phyloP scores from a whole-genome alignment of 352 stramenopile species.

The Pythium grandisporangium region DNA sequence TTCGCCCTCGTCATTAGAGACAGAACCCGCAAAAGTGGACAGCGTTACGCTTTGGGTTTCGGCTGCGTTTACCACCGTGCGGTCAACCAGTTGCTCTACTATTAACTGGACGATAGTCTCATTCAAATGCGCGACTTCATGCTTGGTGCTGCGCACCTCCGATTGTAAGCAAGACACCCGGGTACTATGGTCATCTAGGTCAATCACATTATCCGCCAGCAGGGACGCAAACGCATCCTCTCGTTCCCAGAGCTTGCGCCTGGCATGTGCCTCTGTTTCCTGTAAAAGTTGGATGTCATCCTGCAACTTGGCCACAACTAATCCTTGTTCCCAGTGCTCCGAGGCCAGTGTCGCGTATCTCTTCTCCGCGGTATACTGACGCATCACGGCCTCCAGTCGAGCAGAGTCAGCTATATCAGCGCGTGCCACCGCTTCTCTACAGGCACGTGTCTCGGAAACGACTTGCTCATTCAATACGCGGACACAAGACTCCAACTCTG shows the following conservation, averaged over 20 bases:
- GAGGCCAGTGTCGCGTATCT: conserved; percentile 5
- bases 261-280: conserved; percentile 3
- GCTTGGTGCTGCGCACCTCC: conserved; percentile 5
- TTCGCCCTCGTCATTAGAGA: conserved; percentile 2
- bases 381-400: conserved; percentile 2
- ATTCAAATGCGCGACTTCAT: background rate
- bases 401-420: too few relatives aligned
- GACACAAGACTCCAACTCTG: too few relatives aligned
- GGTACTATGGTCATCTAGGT: conserved; percentile 9
- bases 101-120: conserved; percentile 3
- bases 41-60: background rate
- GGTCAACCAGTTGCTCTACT: conserved; percentile 5
- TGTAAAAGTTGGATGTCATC: conserved; percentile 3
- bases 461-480: too few relatives aligned
- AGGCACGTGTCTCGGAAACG: too few relatives aligned
- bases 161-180: conserved; percentile 12
- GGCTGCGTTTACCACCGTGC: background rate
- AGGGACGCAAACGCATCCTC: conserved; percentile 9
- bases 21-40: background rate
- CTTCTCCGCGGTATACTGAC: conserved; percentile 3
- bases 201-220: conserved; percentile 5
- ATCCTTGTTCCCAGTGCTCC: conserved; percentile 10
- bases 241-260: background rate
- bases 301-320: conserved; percentile 5
- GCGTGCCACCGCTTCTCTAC: too few relatives aligned